phyloP scores from a whole-genome alignment of 2,329 filamentous ascomycete species.

The Niveomyces coronatus region DNA sequence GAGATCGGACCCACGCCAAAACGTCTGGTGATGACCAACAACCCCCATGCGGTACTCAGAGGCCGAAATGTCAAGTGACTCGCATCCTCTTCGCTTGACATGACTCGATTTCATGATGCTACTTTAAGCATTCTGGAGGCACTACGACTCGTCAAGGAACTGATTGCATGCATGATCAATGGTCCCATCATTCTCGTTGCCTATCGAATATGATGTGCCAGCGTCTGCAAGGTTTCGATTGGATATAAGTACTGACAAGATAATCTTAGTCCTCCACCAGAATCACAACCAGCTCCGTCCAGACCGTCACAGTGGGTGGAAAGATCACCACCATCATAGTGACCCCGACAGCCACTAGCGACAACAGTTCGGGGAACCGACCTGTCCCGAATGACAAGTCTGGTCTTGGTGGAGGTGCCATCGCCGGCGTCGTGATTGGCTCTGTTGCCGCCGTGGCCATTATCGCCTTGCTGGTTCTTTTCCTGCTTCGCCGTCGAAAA shows the following conservation, averaged over 20 bases:
- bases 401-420: slow-evolving; percentile 33
- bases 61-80: neutral
- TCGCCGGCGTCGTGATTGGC: slow-evolving; percentile 44
- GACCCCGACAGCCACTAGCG: slow-evolving; percentile 28
- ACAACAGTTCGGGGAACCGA: slow-evolving; percentile 12
- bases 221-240: too few species aligned
- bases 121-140: neutral
- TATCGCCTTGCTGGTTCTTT: slow-evolving; percentile 24
- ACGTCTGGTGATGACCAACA: neutral
- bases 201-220: neutral
- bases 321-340: slow-evolving; percentile 45
- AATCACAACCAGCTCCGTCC: slow-evolving; percentile 17
- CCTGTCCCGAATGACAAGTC: slow-evolving; percentile 10
- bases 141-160: neutral
- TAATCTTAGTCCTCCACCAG: neutral
- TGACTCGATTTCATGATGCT: neutral
- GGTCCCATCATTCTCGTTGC: neutral
- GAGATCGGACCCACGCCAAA: neutral
- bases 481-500: slow-evolving; percentile 34
- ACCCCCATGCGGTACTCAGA: neutral
- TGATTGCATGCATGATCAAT: neutral
- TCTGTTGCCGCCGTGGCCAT: slow-evolving; percentile 32
- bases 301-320: slow-evolving; percentile 46
- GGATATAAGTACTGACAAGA: neutral
- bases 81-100: too few species aligned